Base-by-base conservation (phyloP, 2,329 filamentous ascomycete genomes). In the Westerdykella ornata region DNA sequence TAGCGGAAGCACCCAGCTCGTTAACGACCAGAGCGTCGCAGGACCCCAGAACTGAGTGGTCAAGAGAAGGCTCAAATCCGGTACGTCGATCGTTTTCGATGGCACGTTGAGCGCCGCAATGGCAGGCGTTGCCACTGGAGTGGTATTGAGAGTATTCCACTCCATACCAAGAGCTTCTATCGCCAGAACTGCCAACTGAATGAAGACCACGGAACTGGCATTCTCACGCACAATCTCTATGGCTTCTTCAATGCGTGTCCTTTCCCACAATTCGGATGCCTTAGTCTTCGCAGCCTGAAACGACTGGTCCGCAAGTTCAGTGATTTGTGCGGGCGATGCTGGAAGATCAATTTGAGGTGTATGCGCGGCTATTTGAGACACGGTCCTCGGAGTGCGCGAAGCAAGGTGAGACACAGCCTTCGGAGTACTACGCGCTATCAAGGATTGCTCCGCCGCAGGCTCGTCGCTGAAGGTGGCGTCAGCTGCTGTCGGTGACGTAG, bases 41-140 rank as follows among this genome's bases (percentile, higher is more conserved):
- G 89, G 84, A 0, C 78, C 81, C 90, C 90, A 97, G 75, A 95
- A 97, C 18, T 77, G 76, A 30, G 76, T 70, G 1, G 84, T 85
- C 29, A 94, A 67, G 7, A 96, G 71, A 20, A 83, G 68, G 66
- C 92, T 94, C 53, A 94, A 72, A 65, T 97, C 86, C 0, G 89
- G 88, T 15, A 92, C 67, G 54, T 78, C 75, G 47, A 94, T 72
- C 2, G 79, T 71, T 48, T 78, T 73, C 46, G 78, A 76, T 5
- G 72, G 68, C 12, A 77, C 77, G 42, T 74, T 72, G 16, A 86
- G 63, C 15, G 72, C 63, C 11, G 65, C 52, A 40, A 84, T 63
- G 20, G 81, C 74, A 4, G 86, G 85, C 38, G 88, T 72, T 44
- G 84, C 83, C 46, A 84, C 77, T 60, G 84, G 86, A 53, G 76